phyloP scores from a whole-genome alignment of 495 filamentous ascomycete genomes.

The Talaromyces liani region DNA sequence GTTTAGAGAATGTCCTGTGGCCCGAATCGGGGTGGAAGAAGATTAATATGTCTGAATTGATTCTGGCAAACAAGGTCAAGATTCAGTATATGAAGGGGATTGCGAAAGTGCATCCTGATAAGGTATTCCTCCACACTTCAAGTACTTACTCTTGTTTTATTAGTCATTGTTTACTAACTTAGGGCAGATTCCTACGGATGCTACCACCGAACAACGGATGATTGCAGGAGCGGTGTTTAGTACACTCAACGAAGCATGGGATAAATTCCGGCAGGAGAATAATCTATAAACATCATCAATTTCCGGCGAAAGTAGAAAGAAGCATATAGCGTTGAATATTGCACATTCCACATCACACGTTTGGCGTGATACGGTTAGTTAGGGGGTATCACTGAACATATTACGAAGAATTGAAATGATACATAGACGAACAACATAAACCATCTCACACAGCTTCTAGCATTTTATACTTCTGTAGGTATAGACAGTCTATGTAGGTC shows the following conservation, averaged over 20 bases:
- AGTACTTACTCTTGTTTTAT: too few species aligned
- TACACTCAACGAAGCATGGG: slow-evolving; percentile 95
- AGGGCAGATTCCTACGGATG: slow-evolving; percentile 68
- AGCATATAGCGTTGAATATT: slow-evolving; percentile 10
- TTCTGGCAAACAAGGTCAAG: slow-evolving; percentile 89
- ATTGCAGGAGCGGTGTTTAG: slow-evolving; percentile 86
- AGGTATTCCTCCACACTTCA: slow-evolving; percentile 53
- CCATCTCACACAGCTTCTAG: background rate
- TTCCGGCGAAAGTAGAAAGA: background rate
- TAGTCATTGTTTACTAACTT: too few species aligned
- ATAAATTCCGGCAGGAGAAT: slow-evolving; percentile 93
- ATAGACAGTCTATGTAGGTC: slow-evolving; percentile 11
- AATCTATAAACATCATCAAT: slow-evolving; percentile 26
- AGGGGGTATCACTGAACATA: background rate
- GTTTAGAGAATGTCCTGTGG: slow-evolving; percentile 86
- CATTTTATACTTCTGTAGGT: slow-evolving; percentile 9
- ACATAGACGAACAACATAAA: background rate
- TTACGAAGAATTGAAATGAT: background rate
- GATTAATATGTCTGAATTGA: slow-evolving; percentile 83
- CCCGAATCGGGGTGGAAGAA: slow-evolving; percentile 92
- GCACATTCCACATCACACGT: background rate
- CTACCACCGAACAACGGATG: slow-evolving; percentile 92
- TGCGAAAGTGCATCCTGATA: slow-evolving; percentile 96
- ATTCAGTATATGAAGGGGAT: slow-evolving; percentile 98
- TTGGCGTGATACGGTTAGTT: background rate